phyloP scores from a whole-genome alignment of 176 grass and related monocot genomes.

The Lolium perenne region DNA sequence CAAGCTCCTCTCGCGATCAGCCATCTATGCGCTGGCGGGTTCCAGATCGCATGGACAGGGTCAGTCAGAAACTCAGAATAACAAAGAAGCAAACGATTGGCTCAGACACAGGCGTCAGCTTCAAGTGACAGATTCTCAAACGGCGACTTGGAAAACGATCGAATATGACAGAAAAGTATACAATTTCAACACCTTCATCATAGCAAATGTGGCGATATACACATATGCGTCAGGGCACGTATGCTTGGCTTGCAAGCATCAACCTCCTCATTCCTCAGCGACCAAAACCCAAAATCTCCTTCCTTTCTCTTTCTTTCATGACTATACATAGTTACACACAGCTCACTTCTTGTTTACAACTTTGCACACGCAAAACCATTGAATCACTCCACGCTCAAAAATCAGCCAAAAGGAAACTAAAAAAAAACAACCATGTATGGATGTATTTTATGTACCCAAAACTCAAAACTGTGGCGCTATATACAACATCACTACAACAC shows the following conservation, averaged over 20 bases:
- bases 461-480: slow-evolving; percentile 55
- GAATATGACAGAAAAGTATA: background rate
- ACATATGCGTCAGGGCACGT: background rate
- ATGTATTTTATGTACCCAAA: slow-evolving; percentile 11
- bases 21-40: slow-evolving; percentile 16
- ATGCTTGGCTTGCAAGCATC: slow-evolving; percentile 49
- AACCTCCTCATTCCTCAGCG: background rate
- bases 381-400: background rate
- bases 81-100: background rate
- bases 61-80: background rate
- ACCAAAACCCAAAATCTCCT: background rate
- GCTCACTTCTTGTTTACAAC: slow-evolving; percentile 52
- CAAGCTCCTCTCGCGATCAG: slow-evolving; percentile 9
- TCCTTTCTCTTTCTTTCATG: background rate
- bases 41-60: slow-evolving; percentile 25
- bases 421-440: background rate
- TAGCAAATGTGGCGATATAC: background rate
- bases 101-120: background rate
- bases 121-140: background rate
- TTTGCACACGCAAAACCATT: slow-evolving; percentile 42
- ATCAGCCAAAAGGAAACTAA: background rate
- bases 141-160: background rate
- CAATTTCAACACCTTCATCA: background rate
- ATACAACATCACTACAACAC: slow-evolving; percentile 41
- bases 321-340: background rate